A percentile compares a stretch with the other conserved stretches of the same genome.
phyloP scores from a whole-genome alignment of 805 yeast genomes.

The Yamadazyma sp. region DNA sequence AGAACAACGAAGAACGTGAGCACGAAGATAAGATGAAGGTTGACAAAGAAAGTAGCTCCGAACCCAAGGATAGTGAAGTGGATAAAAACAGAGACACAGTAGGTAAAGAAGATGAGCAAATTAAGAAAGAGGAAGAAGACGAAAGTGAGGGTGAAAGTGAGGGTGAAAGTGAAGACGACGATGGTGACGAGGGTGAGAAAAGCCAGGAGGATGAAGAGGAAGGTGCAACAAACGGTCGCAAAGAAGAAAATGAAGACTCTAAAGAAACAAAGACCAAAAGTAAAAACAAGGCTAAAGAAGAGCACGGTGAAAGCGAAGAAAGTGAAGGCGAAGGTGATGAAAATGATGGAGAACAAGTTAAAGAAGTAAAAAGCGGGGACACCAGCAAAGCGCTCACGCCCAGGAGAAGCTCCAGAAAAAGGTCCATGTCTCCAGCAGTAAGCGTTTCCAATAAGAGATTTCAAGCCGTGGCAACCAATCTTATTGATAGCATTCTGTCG shows the following conservation, averaged over 20 bases:
- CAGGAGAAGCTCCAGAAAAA: slow-evolving; percentile 14
- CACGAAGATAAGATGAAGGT: too few relatives aligned
- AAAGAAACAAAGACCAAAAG: slow-evolving; percentile 2
- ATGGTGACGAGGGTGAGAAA: not conserved
- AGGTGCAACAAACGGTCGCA: too few relatives aligned
- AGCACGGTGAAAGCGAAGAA: slow-evolving; percentile 14
- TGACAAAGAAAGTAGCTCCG: slow-evolving; percentile 1
- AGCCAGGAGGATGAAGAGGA: slow-evolving; percentile 3
- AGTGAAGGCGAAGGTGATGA: slow-evolving; percentile 9
- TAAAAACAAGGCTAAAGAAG: slow-evolving; percentile 6
- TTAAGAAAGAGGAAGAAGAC: not conserved
- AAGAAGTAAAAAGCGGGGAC: slow-evolving; percentile 4
- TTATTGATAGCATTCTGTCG: slow-evolving; percentile 63
- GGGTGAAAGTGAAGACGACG: slow-evolving; percentile 1
- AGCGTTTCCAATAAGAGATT: slow-evolving; percentile 49
- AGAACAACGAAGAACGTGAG: not conserved
- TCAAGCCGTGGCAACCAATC: slow-evolving; percentile 58
- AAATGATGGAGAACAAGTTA: slow-evolving; percentile 5
- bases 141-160: slow-evolving; percentile 7
- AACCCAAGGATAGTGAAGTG: not conserved
- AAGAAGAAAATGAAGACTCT: slow-evolving; percentile 3
- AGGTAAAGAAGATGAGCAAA: not conserved
- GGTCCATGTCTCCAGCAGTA: slow-evolving; percentile 20
- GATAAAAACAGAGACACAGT: slow-evolving; percentile 7
- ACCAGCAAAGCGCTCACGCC: slow-evolving; percentile 11